A percentile compares a stretch with the other conserved stretches of the same genome.
Evolutionary conservation across 2,329 filamentous ascomycete species (phyloP).

Genomic region (Arthroderma sp.): DNA sequence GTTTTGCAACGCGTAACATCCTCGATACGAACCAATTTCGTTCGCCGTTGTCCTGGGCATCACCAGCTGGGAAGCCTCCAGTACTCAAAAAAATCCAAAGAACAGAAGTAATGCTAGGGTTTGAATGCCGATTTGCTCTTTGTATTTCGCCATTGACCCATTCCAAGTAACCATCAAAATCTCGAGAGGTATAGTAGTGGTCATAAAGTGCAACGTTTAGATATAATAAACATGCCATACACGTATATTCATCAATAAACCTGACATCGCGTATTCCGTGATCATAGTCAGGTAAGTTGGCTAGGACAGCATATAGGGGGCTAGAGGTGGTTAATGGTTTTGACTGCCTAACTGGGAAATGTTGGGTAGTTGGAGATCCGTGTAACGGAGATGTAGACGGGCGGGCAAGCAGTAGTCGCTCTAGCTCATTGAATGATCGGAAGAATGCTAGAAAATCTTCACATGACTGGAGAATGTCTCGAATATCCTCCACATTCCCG

Average conservation of each 20-base stretch:
- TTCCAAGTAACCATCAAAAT: constrained; percentile 17
- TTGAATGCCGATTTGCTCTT: constrained; percentile 14
- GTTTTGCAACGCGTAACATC: constrained; percentile 20
- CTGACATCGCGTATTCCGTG: constrained; percentile 21
- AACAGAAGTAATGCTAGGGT: constrained; percentile 19
- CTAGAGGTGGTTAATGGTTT: constrained; percentile 14
- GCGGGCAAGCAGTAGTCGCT: constrained; percentile 12
- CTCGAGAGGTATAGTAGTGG: constrained; percentile 15
- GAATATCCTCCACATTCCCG: constrained; percentile 12
- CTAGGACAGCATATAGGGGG: constrained; percentile 17
- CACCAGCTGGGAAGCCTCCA: constrained; percentile 15
- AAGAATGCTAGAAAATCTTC: constrained; percentile 22
- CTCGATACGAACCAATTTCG: constrained; percentile 22
- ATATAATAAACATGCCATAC: constrained; percentile 21
- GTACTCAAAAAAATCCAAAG: constrained; percentile 21
- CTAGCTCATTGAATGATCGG: constrained; percentile 15
- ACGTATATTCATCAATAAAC: constrained; percentile 22
- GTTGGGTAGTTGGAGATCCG: too few species aligned
- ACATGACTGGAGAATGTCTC: constrained; percentile 16
- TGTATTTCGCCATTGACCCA: constrained; percentile 18
- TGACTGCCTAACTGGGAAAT: background rate
- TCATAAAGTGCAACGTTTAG: constrained; percentile 19
- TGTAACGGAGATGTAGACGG: constrained; percentile 6
- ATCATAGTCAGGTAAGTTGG: constrained; percentile 20
- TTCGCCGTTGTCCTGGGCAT: constrained; percentile 15